Conservation (phyloP, 108 stramenopile genomes). For the Nitzschia sp. region DNA sequence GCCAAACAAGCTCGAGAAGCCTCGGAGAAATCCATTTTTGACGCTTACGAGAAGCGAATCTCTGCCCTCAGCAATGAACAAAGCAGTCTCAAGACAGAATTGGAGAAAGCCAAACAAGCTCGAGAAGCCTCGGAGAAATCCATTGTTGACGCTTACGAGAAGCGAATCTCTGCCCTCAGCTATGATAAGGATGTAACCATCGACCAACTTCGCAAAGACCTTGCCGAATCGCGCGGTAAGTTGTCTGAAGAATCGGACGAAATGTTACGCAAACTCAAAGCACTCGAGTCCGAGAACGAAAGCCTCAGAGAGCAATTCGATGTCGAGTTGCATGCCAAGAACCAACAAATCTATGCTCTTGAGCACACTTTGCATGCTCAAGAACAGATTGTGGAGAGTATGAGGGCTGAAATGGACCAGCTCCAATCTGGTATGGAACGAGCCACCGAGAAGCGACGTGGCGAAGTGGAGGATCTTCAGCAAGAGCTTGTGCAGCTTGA, state of each 20-base stretch:
- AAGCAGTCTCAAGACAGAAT: constrained; percentile 42
- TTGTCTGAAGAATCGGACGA: constrained; percentile 44
- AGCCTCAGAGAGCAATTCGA: constrained; percentile 57
- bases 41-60: constrained; percentile 53
- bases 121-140: constrained; percentile 54
- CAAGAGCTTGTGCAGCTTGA: constrained; percentile 77
- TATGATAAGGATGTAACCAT: constrained; percentile 65
- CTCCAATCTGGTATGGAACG: constrained; percentile 80
- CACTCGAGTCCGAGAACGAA: constrained; percentile 54
- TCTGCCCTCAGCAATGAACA: constrained; percentile 32
- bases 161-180: constrained; percentile 46
- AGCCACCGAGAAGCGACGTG: constrained; percentile 58
- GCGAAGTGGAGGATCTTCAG: constrained; percentile 86
- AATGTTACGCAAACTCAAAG: constrained; percentile 37
- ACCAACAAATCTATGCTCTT: constrained; percentile 66
- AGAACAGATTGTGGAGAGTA: constrained; percentile 73
- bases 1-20: constrained; percentile 51
- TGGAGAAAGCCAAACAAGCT: constrained; percentile 48
- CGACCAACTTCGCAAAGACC: constrained; percentile 65
- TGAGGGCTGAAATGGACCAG: constrained; percentile 86
- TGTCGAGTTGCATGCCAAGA: constrained; percentile 61
- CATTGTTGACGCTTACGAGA: constrained; percentile 52
- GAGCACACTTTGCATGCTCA: constrained; percentile 82
- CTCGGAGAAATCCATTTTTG: constrained; percentile 51
- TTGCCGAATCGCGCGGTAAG: constrained; percentile 49